These are phyloP conservation scores for Trichoderma koningii DNA, from an alignment of 2,329 filamentous ascomycete genomes.

Conservation along the genomic window DNA sequence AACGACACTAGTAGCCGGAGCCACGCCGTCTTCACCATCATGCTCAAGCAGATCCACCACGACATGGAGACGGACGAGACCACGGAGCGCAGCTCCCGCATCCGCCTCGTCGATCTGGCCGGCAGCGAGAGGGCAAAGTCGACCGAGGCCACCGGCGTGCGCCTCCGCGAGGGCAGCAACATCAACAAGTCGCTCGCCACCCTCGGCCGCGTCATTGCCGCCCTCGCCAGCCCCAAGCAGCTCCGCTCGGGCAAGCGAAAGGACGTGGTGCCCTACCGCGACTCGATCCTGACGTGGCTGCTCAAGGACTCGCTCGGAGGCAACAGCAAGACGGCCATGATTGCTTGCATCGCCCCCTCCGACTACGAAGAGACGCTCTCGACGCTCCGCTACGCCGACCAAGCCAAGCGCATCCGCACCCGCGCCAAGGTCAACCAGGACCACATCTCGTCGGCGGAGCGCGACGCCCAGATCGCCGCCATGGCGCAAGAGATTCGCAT, in stretches of 20 bases:
- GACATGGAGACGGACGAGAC: slow-evolving; percentile 97
- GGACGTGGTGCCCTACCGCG: slow-evolving; percentile 83
- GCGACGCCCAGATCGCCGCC: slow-evolving; percentile 88
- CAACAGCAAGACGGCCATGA: slow-evolving; percentile 99
- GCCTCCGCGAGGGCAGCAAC: slow-evolving; percentile 91
- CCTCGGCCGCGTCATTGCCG: slow-evolving; percentile 91
- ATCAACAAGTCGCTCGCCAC: slow-evolving; percentile 99
- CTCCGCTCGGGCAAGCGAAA: slow-evolving; percentile 57
- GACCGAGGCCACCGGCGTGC: slow-evolving; percentile 89
- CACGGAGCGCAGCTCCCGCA: slow-evolving; percentile 89
- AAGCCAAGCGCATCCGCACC: slow-evolving; percentile 95
- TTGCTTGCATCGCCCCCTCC: slow-evolving; percentile 90
- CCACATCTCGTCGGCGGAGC: slow-evolving; percentile 85
- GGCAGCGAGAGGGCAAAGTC: slow-evolving; percentile 94
- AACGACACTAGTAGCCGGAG: slow-evolving; percentile 97
- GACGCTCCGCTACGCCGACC: slow-evolving; percentile 93
- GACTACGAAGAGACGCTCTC: slow-evolving; percentile 98
- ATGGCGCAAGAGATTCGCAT: slow-evolving; percentile 94
- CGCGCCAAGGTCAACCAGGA: slow-evolving; percentile 95
- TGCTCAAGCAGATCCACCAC: slow-evolving; percentile 97
- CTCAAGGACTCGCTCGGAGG: slow-evolving; percentile 94
- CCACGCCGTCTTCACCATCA: slow-evolving; percentile 96
- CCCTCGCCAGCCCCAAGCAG: slow-evolving; percentile 72
- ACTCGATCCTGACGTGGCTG: slow-evolving; percentile 81
- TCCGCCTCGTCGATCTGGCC: slow-evolving; percentile 91